phyloP scores from a whole-genome alignment of 306 rosid genomes.

The Quercus rubra region DNA sequence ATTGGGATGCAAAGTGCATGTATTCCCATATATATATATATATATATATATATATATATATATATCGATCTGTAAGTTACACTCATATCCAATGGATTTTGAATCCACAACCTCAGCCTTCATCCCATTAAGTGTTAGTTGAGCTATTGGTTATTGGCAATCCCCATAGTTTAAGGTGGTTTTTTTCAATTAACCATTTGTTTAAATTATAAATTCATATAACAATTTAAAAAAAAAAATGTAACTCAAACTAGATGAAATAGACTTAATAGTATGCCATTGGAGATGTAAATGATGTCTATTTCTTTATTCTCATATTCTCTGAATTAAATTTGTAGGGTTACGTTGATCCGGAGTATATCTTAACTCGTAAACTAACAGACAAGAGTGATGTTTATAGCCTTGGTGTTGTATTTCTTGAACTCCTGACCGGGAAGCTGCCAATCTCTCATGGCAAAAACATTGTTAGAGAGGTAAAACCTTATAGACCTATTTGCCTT shows the following conservation, averaged over 20 bases:
- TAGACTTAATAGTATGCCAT: neutral
- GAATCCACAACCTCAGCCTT: no score
- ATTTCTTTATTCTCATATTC: neutral
- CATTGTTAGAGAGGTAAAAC: conserved; percentile 88
- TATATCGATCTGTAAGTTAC: no score
- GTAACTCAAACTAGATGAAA: neutral
- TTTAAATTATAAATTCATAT: neutral
- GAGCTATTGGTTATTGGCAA: no score
- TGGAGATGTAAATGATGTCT: neutral
- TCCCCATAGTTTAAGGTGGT: no score
- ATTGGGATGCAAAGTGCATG: no score
- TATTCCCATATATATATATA: no score
- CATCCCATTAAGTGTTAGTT: no score
- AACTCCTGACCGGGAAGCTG: conserved; percentile 86
- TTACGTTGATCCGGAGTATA: neutral
- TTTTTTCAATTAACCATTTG: no score
- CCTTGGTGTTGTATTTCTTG: conserved; percentile 72
- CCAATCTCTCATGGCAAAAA: conserved; percentile 95
- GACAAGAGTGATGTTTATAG: conserved; percentile 8
- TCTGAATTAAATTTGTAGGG: conserved; percentile 26
- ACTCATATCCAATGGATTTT: no score
- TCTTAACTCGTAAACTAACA: neutral
- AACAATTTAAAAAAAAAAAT: neutral
- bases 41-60: no score
- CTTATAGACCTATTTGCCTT: neutral